These are phyloP conservation scores for Diaporthe citri DNA, from an alignment of 2,329 filamentous ascomycete genomes.

Conservation along the genomic window DNA sequence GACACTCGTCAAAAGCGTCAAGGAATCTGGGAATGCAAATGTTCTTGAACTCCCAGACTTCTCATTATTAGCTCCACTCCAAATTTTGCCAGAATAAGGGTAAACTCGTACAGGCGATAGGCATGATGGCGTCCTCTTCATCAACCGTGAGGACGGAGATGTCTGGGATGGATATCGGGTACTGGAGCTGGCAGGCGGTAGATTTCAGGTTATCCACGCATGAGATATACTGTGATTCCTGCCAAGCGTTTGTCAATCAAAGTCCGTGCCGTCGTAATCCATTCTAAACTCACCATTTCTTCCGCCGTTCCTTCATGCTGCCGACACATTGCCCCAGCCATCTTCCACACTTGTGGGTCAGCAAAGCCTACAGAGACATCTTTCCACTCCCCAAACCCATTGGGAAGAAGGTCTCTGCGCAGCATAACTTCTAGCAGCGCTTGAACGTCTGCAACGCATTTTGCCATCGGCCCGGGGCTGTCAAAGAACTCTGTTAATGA, in stretches of 20 bases:
- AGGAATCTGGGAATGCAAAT: slow-evolving; percentile 7
- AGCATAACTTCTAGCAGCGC: background rate
- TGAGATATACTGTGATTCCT: background rate
- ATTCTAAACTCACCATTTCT: background rate
- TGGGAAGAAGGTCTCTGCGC: background rate
- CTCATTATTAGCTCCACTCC: background rate
- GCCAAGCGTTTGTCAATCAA: background rate
- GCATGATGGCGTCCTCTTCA: background rate
- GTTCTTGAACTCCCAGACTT: slow-evolving; percentile 14
- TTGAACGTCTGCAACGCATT: background rate
- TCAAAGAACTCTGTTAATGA: slow-evolving; percentile 23
- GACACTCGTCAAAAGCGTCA: background rate
- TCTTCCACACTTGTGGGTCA: slow-evolving; percentile 15
- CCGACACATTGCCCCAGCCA: slow-evolving; percentile 21
- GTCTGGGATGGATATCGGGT: background rate
- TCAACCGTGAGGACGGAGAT: background rate
- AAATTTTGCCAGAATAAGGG: background rate
- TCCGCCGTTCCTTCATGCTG: slow-evolving; percentile 27
- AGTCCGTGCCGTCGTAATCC: background rate
- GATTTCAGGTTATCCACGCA: background rate
- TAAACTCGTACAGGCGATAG: background rate
- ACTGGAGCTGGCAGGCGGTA: background rate
- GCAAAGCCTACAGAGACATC: slow-evolving; percentile 9
- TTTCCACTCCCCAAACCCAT: background rate
- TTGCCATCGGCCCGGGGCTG: slow-evolving; percentile 27